phyloP scores from a whole-genome alignment of 2,329 filamentous ascomycete genomes.

The Diaporthe destruens region DNA sequence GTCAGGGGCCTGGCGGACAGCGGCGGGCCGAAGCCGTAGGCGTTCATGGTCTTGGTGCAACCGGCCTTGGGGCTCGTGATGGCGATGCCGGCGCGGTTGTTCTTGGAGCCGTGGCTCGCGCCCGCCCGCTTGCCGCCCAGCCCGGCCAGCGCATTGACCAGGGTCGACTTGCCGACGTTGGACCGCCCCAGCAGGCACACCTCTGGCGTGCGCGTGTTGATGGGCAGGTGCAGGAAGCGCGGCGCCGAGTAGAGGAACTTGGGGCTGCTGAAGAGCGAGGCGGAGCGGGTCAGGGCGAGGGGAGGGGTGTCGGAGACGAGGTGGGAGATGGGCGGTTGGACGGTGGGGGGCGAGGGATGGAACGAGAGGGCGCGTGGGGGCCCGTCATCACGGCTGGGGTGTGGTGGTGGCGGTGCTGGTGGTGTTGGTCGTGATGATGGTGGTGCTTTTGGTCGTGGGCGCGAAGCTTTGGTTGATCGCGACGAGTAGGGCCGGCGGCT shows the following conservation, averaged over 20 bases:
- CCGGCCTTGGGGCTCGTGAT: conserved; percentile 65
- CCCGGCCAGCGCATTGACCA: conserved; percentile 84
- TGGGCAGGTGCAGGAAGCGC: conserved; percentile 60
- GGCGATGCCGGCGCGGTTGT: conserved; percentile 63
- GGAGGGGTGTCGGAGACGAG: conserved; percentile 41
- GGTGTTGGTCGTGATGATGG: not conserved
- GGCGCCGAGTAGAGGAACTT: conserved; percentile 64
- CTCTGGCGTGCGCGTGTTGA: conserved; percentile 67
- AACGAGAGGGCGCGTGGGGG: conserved; percentile 46
- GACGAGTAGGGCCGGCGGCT: conserved; percentile 23
- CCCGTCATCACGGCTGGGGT: conserved; percentile 19
- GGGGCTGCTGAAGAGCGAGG: conserved; percentile 46
- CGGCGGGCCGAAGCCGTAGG: conserved; percentile 65
- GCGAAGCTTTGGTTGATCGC: conserved; percentile 6
- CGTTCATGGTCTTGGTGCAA: conserved; percentile 67
- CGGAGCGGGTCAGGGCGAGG: conserved; percentile 44
- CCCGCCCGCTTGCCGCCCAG: conserved; percentile 46
- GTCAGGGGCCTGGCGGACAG: conserved; percentile 46
- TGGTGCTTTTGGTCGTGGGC: not conserved
- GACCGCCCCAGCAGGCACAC: conserved; percentile 87
- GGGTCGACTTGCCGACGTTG: conserved; percentile 90
- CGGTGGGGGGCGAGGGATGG: conserved; percentile 45
- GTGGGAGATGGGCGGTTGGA: conserved; percentile 45
- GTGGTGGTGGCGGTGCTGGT: not conserved
- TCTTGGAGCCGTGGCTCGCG: conserved; percentile 45